Base-by-base conservation (phyloP, 2,329 filamentous ascomycete species). In the Geosmithia flava region DNA sequence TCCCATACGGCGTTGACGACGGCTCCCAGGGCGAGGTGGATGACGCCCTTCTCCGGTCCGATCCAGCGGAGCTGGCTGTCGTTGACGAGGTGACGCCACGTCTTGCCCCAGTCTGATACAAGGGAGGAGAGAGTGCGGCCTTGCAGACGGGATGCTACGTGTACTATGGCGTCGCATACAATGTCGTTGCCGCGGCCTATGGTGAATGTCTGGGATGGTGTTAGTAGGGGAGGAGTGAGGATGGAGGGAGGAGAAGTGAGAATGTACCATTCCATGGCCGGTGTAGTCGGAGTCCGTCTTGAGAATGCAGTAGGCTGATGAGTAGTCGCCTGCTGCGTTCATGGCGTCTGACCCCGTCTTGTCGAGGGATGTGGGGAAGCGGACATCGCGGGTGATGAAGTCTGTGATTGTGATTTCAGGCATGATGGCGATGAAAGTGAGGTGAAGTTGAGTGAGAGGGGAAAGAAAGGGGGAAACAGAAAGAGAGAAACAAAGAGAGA, bases 311-410 rank as follows among this genome's bases (percentile, higher is more conserved):
- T 95, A 96, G n/a, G 90, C 89, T 13, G 89, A 76, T 1, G 88
- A 95, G 69, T 95, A 95, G 67, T 95, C 88, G 52, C 88, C 86
- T 2, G 89, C 88, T 3, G 87, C 85, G 62, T 96, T 95, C 90
- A 95, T 96, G 59, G 88, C 90, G 77, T 96, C 90, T 8, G 87
- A 94, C 58, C 89, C 89, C n/a, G 88, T 95, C 71, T 91, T 93
- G 68, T 95, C 88, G 52, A 96, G 80, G 41, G 89, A 95, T n/a
- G 89, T 96, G 65, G 84, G 84, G 63, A 88, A 88, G 56, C 84
- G 80, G 62, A 88, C 82, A 69, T 88, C 84, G 60, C 81, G 75
- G 50, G 82, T 85, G 54, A 69, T 71, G 72, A 80, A 87, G 53
- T 81, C 78, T 48, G 81, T 87, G 61, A 88, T 86, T 50, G 79